phyloP scores from a whole-genome alignment of 2,329 filamentous ascomycete genomes.

The Fusarium albidum region DNA sequence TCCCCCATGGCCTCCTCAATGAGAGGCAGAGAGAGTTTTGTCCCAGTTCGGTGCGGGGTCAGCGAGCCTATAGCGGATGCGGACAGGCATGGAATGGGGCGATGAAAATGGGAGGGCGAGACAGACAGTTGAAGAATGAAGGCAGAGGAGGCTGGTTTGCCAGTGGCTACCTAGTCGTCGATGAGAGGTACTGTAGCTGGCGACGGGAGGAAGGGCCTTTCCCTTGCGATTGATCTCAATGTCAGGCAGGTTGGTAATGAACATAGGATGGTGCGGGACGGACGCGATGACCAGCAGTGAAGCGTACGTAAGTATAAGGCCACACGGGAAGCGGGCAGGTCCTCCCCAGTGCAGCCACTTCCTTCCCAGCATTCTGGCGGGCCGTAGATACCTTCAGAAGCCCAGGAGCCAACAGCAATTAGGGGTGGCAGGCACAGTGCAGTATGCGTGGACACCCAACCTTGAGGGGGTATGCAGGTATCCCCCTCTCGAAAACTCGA shows the following conservation, averaged over 20 bases:
- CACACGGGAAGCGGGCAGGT: conserved; percentile 19
- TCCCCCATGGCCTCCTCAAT: conserved; percentile 15
- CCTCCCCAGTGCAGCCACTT: conserved; percentile 15
- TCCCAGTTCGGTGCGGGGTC: conserved; percentile 26
- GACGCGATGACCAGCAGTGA: too few species aligned
- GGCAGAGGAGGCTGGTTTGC: conserved; percentile 21
- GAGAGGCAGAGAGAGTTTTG: conserved; percentile 30
- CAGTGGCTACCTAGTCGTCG: background rate
- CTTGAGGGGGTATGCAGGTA: conserved; percentile 7
- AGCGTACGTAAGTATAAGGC: background rate
- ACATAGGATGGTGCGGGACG: background rate
- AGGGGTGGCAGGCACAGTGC: background rate
- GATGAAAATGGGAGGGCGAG: conserved; percentile 22
- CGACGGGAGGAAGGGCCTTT: background rate
- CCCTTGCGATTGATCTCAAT: background rate
- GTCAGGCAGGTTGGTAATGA: conserved; percentile 5
- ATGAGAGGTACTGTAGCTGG: too few species aligned
- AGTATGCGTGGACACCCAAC: background rate
- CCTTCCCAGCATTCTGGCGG: too few species aligned
- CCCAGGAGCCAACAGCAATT: background rate
- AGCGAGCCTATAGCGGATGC: conserved; percentile 25
- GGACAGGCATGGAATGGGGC: conserved; percentile 29
- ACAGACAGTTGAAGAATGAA: conserved; percentile 30
- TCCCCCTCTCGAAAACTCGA: conserved; percentile 18
- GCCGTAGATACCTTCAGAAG: too few species aligned